These are phyloP conservation scores for Hypholoma sublateritium DNA, from an alignment of 768 basidiomycete genomes.

Conservation along the genomic window DNA sequence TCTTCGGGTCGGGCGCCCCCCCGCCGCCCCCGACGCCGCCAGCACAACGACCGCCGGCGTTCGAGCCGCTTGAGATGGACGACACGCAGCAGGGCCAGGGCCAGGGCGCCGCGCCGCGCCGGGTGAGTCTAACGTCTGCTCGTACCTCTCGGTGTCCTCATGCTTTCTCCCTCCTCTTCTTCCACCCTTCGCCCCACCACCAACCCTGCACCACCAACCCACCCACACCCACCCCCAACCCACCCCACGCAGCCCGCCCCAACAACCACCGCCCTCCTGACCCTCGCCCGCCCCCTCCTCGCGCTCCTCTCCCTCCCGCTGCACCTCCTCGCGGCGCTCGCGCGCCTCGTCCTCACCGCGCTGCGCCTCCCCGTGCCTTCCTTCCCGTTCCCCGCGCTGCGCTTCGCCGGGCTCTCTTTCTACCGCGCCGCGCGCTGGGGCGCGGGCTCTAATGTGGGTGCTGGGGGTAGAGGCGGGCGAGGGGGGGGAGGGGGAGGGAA, in stretches of 20 bases:
- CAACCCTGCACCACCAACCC: too few relatives aligned
- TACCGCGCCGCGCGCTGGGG: neutral
- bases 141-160: neutral
- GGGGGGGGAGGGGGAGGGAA: neutral
- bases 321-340: constrained; percentile 54
- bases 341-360: constrained; percentile 65
- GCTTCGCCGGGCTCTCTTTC: constrained; percentile 39
- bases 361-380: constrained; percentile 70
- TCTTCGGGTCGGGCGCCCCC: constrained; percentile 41
- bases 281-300: constrained; percentile 37
- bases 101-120: too few relatives aligned
- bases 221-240: too few relatives aligned
- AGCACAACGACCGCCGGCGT: neutral
- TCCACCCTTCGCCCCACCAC: neutral
- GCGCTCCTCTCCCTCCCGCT: constrained; percentile 60
- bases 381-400: constrained; percentile 59
- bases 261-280: constrained; percentile 17
- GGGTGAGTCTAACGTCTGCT: too few relatives aligned
- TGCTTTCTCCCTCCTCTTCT: constrained; percentile 6
- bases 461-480: neutral
- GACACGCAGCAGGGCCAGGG: constrained; percentile 25
- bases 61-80: constrained; percentile 50
- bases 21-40: constrained; percentile 13
- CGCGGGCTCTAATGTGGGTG: too few relatives aligned
- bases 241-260: constrained; percentile 9